Evolutionary conservation across 495 filamentous ascomycete species (phyloP).

Genomic region (Penicillium diatomitis): DNA sequence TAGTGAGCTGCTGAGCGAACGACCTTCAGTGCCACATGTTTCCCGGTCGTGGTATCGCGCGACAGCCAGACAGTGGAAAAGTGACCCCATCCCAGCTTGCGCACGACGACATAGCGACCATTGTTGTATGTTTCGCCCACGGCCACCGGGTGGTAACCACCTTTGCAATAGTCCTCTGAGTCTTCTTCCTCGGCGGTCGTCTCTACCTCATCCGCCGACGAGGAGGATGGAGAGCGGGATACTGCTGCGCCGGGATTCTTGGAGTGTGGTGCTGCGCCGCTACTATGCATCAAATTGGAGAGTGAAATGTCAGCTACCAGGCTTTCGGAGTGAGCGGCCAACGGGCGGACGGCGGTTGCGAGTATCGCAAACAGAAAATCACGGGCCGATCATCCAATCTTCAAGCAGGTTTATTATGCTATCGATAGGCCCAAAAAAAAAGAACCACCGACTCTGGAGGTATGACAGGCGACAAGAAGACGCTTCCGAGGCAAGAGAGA

Average conservation of each 20-base stretch:
- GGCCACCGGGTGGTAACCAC: slow-evolving; percentile 89
- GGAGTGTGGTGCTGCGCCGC: slow-evolving; percentile 27
- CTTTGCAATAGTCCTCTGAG: slow-evolving; percentile 98
- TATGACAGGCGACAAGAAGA: slow-evolving; percentile 6
- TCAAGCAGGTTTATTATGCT: too few species aligned
- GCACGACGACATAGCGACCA: slow-evolving; percentile 89
- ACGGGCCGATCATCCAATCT: too few species aligned
- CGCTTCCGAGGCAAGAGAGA: neutral
- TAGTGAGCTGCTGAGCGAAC: slow-evolving; percentile 96
- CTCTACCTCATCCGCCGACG: slow-evolving; percentile 77
- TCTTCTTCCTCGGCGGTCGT: slow-evolving; percentile 97
- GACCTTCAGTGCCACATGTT: slow-evolving; percentile 96
- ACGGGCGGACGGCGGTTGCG: too few species aligned
- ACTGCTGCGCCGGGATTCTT: slow-evolving; percentile 35
- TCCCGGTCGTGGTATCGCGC: slow-evolving; percentile 78
- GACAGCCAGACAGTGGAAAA: slow-evolving; percentile 99
- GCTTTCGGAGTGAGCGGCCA: too few species aligned
- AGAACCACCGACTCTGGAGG: too few species aligned
- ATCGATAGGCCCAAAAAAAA: too few species aligned
- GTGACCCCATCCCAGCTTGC: slow-evolving; percentile 97
- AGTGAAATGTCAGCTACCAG: neutral
- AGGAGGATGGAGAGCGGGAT: slow-evolving; percentile 73
- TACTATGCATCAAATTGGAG: slow-evolving; percentile 10
- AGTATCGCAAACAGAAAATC: too few species aligned
- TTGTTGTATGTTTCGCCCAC: slow-evolving; percentile 97